Percentiles rank a stretch among this genome's conserved stretches.
Evolutionary conservation across 108 stramenopile species (phyloP).

Genomic region (Poteriospumella lacustris): DNA sequence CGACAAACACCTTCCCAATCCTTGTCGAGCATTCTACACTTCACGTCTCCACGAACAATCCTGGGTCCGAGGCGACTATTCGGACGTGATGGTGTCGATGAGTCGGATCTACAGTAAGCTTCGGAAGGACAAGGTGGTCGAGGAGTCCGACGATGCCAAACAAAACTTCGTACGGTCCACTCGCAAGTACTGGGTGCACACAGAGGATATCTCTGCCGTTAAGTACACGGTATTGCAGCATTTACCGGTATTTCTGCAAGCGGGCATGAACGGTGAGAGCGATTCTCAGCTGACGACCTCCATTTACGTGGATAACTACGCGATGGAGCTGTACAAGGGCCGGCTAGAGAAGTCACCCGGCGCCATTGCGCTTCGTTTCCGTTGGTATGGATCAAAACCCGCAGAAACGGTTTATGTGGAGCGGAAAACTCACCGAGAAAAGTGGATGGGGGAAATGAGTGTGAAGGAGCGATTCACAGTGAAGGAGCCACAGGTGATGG

Average conservation of each 20-base stretch:
- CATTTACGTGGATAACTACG: constrained; percentile 61
- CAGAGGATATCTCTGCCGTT: constrained; percentile 81
- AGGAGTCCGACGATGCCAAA: constrained; percentile 62
- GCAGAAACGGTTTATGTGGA: constrained; percentile 82
- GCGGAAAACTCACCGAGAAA: constrained; percentile 93
- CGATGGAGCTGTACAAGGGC: constrained; percentile 77
- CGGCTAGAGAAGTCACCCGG: constrained; percentile 87
- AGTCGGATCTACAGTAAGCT: constrained; percentile 67
- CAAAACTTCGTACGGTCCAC: constrained; percentile 80
- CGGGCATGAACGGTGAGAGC: constrained; percentile 26
- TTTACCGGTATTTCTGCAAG: constrained; percentile 69
- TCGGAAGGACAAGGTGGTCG: constrained; percentile 67
- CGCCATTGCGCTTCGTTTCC: constrained; percentile 80
- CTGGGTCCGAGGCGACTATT: constrained; percentile 91
- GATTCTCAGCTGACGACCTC: constrained; percentile 86
- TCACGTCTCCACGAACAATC: constrained; percentile 82
- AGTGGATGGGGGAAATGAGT: constrained; percentile 87
- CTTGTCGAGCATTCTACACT: constrained; percentile 82
- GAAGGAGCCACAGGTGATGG: background rate
- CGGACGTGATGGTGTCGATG: constrained; percentile 78
- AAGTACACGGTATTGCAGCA: constrained; percentile 82
- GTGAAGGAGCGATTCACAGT: constrained; percentile 89
- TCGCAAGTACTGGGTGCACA: constrained; percentile 94
- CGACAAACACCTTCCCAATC: constrained; percentile 78
- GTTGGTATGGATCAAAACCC: constrained; percentile 78